Conservation (phyloP, 2,329 filamentous ascomycete genomes). For the Rhynchosporium agropyri region DNA sequence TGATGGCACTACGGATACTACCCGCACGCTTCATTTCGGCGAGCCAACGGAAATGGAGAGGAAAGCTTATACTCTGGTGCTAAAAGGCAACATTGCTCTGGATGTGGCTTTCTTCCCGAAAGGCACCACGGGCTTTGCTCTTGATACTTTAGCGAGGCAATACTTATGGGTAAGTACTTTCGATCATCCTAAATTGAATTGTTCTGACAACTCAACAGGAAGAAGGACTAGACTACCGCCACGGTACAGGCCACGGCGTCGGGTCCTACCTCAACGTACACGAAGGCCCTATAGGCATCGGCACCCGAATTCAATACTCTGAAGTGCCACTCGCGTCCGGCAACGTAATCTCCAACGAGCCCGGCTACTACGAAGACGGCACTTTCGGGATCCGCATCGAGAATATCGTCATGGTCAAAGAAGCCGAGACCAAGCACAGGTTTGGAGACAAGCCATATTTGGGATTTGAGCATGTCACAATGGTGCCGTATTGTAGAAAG, state of each 20-base stretch:
- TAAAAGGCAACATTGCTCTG: conserved; percentile 91
- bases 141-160: conserved; percentile 87
- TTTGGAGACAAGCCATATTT: conserved; percentile 95
- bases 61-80: conserved; percentile 88
- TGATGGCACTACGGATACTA: conserved; percentile 96
- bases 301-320: conserved; percentile 85
- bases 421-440: conserved; percentile 81
- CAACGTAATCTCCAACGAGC: conserved; percentile 95
- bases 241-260: conserved; percentile 94
- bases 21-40: conserved; percentile 89
- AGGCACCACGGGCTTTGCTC: conserved; percentile 88
- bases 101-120: conserved; percentile 90
- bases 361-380: conserved; percentile 96
- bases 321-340: conserved; percentile 89
- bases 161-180: conserved; percentile 73
- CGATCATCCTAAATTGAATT: background rate
- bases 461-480: conserved; percentile 95
- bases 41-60: conserved; percentile 80
- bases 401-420: conserved; percentile 89
- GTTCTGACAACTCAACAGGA: conserved; percentile 45
- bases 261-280: conserved; percentile 96
- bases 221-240: conserved; percentile 89
- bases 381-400: conserved; percentile 95
- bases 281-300: conserved; percentile 95
- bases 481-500: conserved; percentile 92